A percentile compares a stretch with the other conserved stretches of the same genome.
Evolutionary conservation across 345 rosid species (phyloP).

Genomic region (Lepidium didymum): DNA sequence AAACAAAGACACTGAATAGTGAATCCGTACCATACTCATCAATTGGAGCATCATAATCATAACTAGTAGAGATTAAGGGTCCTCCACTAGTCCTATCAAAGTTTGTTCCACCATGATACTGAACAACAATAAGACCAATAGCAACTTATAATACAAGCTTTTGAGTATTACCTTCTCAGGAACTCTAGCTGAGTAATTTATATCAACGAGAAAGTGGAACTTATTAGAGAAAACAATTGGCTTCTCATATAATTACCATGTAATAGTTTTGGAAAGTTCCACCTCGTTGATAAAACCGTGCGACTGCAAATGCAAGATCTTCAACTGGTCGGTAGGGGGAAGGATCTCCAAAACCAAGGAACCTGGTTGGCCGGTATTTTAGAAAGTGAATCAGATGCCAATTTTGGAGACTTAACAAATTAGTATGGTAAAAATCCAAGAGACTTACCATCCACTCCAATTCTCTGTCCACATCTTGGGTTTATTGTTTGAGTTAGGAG

Average conservation of each 20-base stretch:
- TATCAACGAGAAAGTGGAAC: background rate
- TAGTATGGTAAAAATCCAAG: background rate
- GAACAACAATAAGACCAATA: slow-evolving; percentile 18
- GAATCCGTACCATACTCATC: slow-evolving; percentile 78
- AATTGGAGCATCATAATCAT: slow-evolving; percentile 95
- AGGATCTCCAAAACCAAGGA: slow-evolving; percentile 69
- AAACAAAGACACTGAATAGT: background rate
- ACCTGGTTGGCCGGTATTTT: slow-evolving; percentile 39
- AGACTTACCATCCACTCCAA: slow-evolving; percentile 87
- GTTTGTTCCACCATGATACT: slow-evolving; percentile 99
- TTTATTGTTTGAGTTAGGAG: slow-evolving; percentile 75
- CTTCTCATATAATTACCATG: slow-evolving; percentile 47
- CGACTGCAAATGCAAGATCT: slow-evolving; percentile 92
- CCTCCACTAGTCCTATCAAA: slow-evolving; percentile 78
- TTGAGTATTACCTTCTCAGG: background rate
- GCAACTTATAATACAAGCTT: background rate
- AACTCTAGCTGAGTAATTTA: background rate
- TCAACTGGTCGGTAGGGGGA: slow-evolving; percentile 83
- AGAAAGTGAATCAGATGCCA: slow-evolving; percentile 10
- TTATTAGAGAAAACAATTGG: background rate
- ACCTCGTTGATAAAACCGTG: slow-evolving; percentile 82
- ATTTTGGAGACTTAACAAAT: background rate
- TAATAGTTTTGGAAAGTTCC: slow-evolving; percentile 98
- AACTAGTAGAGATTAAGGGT: slow-evolving; percentile 88
- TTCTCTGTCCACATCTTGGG: slow-evolving; percentile 99